Evolutionary conservation across 768 basidiomycete species (phyloP), one percentile per base, ranked within the genome.

Genomic region (Omphalotus guepiniiformis): DNA sequence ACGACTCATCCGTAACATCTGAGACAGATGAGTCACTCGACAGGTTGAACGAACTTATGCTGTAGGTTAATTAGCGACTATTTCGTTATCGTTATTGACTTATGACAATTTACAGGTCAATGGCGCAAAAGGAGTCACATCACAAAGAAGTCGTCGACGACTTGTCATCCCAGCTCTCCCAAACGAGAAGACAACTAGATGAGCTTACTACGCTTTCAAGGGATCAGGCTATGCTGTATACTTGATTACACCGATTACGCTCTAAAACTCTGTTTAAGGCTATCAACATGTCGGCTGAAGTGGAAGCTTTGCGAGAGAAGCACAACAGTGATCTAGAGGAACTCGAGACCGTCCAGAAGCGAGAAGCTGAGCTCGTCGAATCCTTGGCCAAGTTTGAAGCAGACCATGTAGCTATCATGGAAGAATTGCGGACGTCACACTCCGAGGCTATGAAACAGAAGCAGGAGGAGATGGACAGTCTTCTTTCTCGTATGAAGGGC

Each of bases 71-170:
- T 54, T 48, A 35, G 37, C 27, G 37, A 25, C 45, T 16, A 23
- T 39, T 21, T 25, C 28, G 26, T 26, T 47, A 39, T 12, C 11
- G 8, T 12, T 18, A 26, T 55, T 50, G 34, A 41, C 28, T 58
- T 49, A 36, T 51, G 51, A 8, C 32, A 23, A 7, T 38, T 37
- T 56, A 11, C 49, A 96, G 93, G 53, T 91, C 95, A 2, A 97
- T 98, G 95, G 94, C 94, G 2, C 86, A 90, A 69, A 98, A 98
- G 63, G 96, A 99, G 63, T 86, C 90, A 3, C 74, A 82, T 27
- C 95, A 98, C 61, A 80, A 82, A 28, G 90, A 95, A 58, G 61
- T 78, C 19, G 86, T 96, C 22, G 83, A 90, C 34, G 70, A 70
- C 26, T 73, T 97, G 53, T 83, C 81, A 36, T 59, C 69, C 12